Evolutionary conservation across 2,329 filamentous ascomycete species (phyloP), one percentile per base, ranked within the genome.

Genomic region (Colletotrichum musicola): DNA sequence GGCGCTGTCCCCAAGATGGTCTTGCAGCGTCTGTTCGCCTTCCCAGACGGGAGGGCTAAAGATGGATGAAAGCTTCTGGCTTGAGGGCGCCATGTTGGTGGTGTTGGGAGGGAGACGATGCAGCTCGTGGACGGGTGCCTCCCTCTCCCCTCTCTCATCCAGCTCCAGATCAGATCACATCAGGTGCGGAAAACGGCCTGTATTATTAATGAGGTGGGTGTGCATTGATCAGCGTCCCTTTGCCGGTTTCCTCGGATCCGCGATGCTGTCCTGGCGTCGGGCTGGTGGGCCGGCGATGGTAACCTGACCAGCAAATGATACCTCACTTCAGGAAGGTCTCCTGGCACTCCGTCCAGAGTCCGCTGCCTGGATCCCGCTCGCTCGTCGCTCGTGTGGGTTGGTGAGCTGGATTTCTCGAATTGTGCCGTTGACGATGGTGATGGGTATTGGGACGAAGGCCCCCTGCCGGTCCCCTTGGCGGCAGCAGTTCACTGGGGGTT

Each of bases 11-110:
- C 40, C 42, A 22, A 16, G n/a, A 22, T 14, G 42, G 42, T n/a
- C 55, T 35, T 30, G 30, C 35, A 53, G 35, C 35, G 47, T 61
- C 46, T 35, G 58, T 61, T 53, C 49, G 47, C 58, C 35, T 22
- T 60, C n/a, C 40, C 57, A 13, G 20, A 60, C 22, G 38, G 27
- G 16, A 27, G 30, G 30, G 30, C 30, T 35, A 35, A 35, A 35
- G 30, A 35, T 35, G 30, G 7, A 35, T 35, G 30, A 35, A 35
- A 35, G 30, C 30, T 57, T 46, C 54, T 44, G 20, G 38, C 38
- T 25, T 13, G 16, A 14, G 16, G 44, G 44, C 6, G 44, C 2
- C 16, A 1, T 16, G 44, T 50, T 50, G 47, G n/a, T 16, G 44
- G n/a, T 16, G 44, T 50, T 50, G 47, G n/a, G 47, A 50, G 47